Evolutionary conservation across 768 basidiomycete species (phyloP).

Genomic region (Mycena floridula): DNA sequence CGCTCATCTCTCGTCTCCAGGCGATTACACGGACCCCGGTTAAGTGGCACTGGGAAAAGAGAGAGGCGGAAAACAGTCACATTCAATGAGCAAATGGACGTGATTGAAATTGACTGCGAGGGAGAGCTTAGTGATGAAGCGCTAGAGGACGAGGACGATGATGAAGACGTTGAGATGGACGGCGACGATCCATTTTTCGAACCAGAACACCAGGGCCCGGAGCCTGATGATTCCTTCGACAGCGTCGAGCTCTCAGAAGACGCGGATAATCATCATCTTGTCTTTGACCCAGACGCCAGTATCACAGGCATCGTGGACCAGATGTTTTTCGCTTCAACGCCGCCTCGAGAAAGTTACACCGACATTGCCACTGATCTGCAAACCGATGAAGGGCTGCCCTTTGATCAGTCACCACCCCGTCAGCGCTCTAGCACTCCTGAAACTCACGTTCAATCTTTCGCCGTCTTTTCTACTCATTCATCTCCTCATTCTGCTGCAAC

Average conservation of each 20-base stretch:
- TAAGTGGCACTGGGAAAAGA: slow-evolving; percentile 41
- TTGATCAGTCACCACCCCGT: slow-evolving; percentile 36
- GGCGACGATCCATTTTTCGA: slow-evolving; percentile 41
- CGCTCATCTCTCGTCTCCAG: slow-evolving; percentile 67
- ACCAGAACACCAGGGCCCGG: slow-evolving; percentile 16
- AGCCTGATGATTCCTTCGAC: slow-evolving; percentile 36
- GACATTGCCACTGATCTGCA: slow-evolving; percentile 52
- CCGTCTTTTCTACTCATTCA: slow-evolving; percentile 14
- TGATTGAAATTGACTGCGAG: slow-evolving; percentile 71
- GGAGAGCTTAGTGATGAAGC: slow-evolving; percentile 30
- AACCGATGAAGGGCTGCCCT: slow-evolving; percentile 57
- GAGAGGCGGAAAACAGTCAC: slow-evolving; percentile 73
- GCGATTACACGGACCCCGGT: slow-evolving; percentile 72
- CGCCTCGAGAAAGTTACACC: slow-evolving; percentile 30
- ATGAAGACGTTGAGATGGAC: slow-evolving; percentile 18
- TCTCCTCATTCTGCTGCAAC: slow-evolving; percentile 10
- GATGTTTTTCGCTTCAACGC: slow-evolving; percentile 50
- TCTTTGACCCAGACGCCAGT: slow-evolving; percentile 46
- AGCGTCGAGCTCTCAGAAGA: slow-evolving; percentile 35
- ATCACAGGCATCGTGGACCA: slow-evolving; percentile 70
- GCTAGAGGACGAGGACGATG: slow-evolving; percentile 19
- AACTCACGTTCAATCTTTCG: slow-evolving; percentile 9
- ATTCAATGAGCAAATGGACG: slow-evolving; percentile 75
- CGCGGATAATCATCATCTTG: slow-evolving; percentile 32
- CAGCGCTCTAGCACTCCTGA: slow-evolving; percentile 8